Evolutionary conservation across 2,329 filamentous ascomycete genomes (phyloP).

Genomic region (Xylaria sp.): DNA sequence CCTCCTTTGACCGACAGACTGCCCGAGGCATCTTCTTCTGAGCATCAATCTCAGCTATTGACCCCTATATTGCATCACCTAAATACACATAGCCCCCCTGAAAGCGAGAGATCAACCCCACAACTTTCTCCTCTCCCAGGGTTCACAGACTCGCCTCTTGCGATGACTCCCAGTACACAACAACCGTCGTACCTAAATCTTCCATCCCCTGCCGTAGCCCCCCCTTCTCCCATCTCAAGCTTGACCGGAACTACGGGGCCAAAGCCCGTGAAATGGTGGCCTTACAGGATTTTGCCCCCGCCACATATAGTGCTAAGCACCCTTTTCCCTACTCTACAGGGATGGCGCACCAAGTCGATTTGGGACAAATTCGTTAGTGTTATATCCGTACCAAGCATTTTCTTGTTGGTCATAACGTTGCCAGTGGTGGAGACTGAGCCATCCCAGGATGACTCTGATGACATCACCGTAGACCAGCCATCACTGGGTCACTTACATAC

Average conservation of each 20-base stretch:
- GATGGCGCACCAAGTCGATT: conserved; percentile 83
- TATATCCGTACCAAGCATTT: conserved; percentile 88
- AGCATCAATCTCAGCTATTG: conserved; percentile 33
- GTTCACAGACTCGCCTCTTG: conserved; percentile 69
- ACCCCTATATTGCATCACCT: conserved; percentile 53
- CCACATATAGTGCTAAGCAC: conserved; percentile 77
- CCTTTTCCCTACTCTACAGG: conserved; percentile 86
- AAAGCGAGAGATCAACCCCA: conserved; percentile 60
- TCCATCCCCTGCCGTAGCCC: conserved; percentile 61
- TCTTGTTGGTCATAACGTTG: conserved; percentile 87
- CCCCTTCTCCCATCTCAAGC: conserved; percentile 57
- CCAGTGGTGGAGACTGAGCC: conserved; percentile 85
- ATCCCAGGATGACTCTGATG: conserved; percentile 60
- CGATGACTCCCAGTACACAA: conserved; percentile 56
- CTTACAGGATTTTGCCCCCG: conserved; percentile 76
- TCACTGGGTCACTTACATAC: conserved; percentile 46
- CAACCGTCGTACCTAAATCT: conserved; percentile 67
- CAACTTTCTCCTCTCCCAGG: conserved; percentile 73
- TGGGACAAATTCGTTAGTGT: conserved; percentile 86
- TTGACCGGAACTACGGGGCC: conserved; percentile 55
- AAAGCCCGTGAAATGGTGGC: conserved; percentile 79
- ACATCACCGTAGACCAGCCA: conserved; percentile 49
- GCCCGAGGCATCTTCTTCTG: conserved; percentile 35
- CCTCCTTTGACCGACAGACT: conserved; percentile 43
- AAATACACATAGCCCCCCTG: conserved; percentile 60